These are phyloP conservation scores for Suhomyces bolitotheri DNA, from an alignment of 1,139 yeast species.

Conservation along the genomic window DNA sequence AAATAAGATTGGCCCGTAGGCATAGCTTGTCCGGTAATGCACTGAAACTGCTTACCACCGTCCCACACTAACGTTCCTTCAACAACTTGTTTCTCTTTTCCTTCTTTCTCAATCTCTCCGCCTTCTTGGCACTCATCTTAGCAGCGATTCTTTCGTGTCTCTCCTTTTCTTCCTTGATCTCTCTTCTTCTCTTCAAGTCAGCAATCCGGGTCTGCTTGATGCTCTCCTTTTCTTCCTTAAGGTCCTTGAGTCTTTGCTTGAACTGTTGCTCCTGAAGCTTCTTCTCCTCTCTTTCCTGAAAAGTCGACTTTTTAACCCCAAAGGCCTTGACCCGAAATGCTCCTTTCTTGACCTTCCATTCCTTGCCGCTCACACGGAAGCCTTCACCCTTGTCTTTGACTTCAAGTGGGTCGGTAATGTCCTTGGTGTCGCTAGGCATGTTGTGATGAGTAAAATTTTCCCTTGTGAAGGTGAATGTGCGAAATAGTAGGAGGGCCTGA, in stretches of 20 bases:
- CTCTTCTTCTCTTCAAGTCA: slow-evolving; percentile 62
- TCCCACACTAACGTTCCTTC: slow-evolving; percentile 52
- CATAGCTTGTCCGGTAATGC: too few relatives aligned
- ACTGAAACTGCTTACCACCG: too few relatives aligned
- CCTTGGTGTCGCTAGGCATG: slow-evolving; percentile 5
- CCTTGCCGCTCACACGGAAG: slow-evolving; percentile 27
- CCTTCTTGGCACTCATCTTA: slow-evolving; percentile 76
- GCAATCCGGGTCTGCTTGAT: slow-evolving; percentile 52
- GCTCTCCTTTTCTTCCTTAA: slow-evolving; percentile 62
- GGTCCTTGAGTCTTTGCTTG: slow-evolving; percentile 55
- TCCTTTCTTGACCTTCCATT: slow-evolving; percentile 29
- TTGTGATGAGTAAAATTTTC: slow-evolving; percentile 1
- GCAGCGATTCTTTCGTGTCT: slow-evolving; percentile 69
- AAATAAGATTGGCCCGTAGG: too few relatives aligned
- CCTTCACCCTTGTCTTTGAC: slow-evolving; percentile 28
- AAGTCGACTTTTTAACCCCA: slow-evolving; percentile 19
- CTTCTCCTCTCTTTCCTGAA: slow-evolving; percentile 36
- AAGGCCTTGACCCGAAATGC: slow-evolving; percentile 27
- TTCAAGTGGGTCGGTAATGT: slow-evolving; percentile 9
- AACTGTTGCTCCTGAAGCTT: slow-evolving; percentile 43
- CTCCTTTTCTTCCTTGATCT: slow-evolving; percentile 70
- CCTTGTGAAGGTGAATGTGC: too few relatives aligned
- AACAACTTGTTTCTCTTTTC: slow-evolving; percentile 80
- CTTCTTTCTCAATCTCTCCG: slow-evolving; percentile 74
- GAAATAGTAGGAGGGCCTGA: too few relatives aligned